Percentiles rank a stretch among this genome's conserved stretches.
These are phyloP conservation scores for Saccharomycopsis sp. DNA, from an alignment of 805 yeast species.

Conservation along the genomic window DNA sequence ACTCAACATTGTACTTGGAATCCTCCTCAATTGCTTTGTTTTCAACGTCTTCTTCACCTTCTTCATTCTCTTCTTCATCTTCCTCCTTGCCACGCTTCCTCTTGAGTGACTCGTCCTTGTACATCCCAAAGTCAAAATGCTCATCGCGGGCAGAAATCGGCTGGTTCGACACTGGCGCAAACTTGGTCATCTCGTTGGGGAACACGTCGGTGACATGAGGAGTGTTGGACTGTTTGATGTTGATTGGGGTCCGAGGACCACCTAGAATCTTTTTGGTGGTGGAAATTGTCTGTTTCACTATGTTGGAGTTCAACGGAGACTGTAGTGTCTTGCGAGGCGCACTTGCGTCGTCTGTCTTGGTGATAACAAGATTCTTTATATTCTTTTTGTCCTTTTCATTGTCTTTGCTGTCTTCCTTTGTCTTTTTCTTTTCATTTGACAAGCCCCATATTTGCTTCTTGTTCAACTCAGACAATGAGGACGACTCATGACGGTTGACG, in stretches of 20 bases:
- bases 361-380: slow-evolving; percentile 2
- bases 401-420: slow-evolving; percentile 1
- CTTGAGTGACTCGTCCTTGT: slow-evolving; percentile 18
- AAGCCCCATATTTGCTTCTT: no score
- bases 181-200: slow-evolving; percentile 35
- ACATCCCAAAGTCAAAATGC: slow-evolving; percentile 27
- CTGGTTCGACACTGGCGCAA: slow-evolving; percentile 43
- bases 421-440: slow-evolving; percentile 1
- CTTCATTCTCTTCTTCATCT: slow-evolving; percentile 19
- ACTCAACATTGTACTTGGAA: slow-evolving; percentile 26
- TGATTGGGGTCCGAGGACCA: slow-evolving; percentile 20
- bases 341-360: not conserved
- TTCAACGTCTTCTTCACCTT: slow-evolving; percentile 26
- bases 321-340: slow-evolving; percentile 15
- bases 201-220: slow-evolving; percentile 41
- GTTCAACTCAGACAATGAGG: slow-evolving; percentile 7
- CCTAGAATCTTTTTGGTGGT: slow-evolving; percentile 11
- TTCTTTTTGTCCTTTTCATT: not conserved
- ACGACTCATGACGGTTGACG: slow-evolving; percentile 11
- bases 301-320: slow-evolving; percentile 16
- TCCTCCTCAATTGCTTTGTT: slow-evolving; percentile 31
- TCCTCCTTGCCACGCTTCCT: slow-evolving; percentile 2
- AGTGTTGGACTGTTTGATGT: slow-evolving; percentile 19
- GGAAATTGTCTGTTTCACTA: slow-evolving; percentile 18
- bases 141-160: slow-evolving; percentile 42